Base-by-base conservation (phyloP, 2,329 filamentous ascomycete species). In the Cyclaneusma minus region DNA sequence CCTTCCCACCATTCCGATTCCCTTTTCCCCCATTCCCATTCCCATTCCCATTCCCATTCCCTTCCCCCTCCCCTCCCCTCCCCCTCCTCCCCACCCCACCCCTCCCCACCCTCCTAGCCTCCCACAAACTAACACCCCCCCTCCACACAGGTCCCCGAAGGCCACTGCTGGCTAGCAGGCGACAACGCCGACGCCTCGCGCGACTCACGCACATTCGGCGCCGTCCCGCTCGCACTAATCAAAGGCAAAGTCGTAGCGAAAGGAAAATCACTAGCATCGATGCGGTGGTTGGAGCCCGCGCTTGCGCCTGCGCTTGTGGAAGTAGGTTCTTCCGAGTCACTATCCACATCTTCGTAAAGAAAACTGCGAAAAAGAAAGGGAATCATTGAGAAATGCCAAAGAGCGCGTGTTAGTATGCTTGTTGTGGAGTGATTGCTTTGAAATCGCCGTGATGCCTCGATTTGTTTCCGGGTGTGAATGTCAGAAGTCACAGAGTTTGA, bases 81-180 rank as follows among this genome's bases (percentile, higher is more conserved):
- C n/a, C n/a, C n/a, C n/a, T n/a, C n/a, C n/a, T n/a, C n/a, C n/a
- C n/a, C n/a, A n/a, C n/a, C n/a, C n/a, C n/a, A n/a, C n/a, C n/a
- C 13, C 20, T 25, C 9, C 7, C 8, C n/a, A n/a, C n/a, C n/a
- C n/a, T n/a, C n/a, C n/a, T n/a, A n/a, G n/a, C n/a, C n/a, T n/a
- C n/a, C n/a, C n/a, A n/a, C n/a, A n/a, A n/a, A n/a, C n/a, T n/a
- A n/a, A n/a, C n/a, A n/a, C n/a, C n/a, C n/a, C n/a, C n/a, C n/a
- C n/a, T n/a, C n/a, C n/a, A n/a, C n/a, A 14, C 43, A 91, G 80
- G 71, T 98, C 10, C 89, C 89, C 0, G 62, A 79, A 44, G 89
- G 89, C 2, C 89, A 98, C 58, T 91, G 84, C 43, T 95, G 83
- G 70, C 58, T 94, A 5, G 68, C 73, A 3, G 89, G 89, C 3